A percentile compares a stretch with the other conserved stretches of the same genome.
These are phyloP conservation scores for Chaetomidium leptoderma DNA, from an alignment of 495 filamentous ascomycete species.

Conservation along the genomic window DNA sequence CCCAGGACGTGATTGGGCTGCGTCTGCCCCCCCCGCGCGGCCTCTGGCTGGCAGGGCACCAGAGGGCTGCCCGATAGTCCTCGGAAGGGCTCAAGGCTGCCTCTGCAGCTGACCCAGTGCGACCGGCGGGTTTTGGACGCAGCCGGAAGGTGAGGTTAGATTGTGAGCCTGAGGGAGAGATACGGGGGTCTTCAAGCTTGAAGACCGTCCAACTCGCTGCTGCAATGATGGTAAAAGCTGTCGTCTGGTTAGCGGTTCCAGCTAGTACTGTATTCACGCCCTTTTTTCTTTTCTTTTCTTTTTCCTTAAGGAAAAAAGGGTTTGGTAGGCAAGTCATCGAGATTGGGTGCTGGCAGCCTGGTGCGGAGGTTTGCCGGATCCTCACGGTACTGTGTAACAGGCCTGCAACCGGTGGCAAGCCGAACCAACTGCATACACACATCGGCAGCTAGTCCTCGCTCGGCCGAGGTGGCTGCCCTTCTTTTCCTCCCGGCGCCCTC, in stretches of 20 bases:
- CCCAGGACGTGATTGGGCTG: constrained; percentile 8
- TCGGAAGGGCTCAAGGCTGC: constrained; percentile 6
- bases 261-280: no score
- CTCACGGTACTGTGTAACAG: constrained; percentile 16
- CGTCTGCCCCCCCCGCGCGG: constrained; percentile 5
- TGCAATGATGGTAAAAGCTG: not conserved
- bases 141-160: not conserved
- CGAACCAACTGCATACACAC: constrained; percentile 21
- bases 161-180: no score
- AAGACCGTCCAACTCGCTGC: not conserved
- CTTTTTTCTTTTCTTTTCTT: no score
- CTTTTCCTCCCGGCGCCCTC: not conserved
- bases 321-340: not conserved
- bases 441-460: constrained; percentile 7
- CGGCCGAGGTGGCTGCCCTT: constrained; percentile 15
- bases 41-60: not conserved
- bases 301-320: no score
- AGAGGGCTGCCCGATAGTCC: constrained; percentile 11
- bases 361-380: no score
- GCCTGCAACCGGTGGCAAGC: constrained; percentile 17
- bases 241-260: not conserved
- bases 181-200: no score
- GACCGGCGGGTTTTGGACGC: not conserved
- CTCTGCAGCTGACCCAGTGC: constrained; percentile 14
- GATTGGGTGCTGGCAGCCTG: not conserved